These are phyloP conservation scores for Pharus latifolius DNA, from an alignment of 176 grass and related monocot genomes.

Conservation along the genomic window DNA sequence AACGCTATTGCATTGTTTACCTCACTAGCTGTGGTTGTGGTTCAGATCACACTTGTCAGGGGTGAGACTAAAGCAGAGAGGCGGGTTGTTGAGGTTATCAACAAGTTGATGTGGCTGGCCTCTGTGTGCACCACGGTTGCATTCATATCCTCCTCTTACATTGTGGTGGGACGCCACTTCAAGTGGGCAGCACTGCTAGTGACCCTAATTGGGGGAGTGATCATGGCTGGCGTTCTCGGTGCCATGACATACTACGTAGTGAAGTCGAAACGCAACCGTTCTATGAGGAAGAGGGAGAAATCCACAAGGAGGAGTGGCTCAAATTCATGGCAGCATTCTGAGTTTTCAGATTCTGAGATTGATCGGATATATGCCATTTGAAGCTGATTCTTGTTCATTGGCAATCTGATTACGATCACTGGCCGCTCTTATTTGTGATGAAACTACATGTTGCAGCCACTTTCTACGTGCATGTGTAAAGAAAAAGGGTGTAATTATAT, in stretches of 20 bases:
- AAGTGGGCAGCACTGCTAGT: conserved; percentile 84
- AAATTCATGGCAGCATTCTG: conserved; percentile 73
- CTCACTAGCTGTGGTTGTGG: conserved; percentile 88
- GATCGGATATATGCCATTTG: conserved; percentile 93
- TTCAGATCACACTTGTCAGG: conserved; percentile 90
- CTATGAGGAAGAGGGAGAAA: conserved; percentile 61
- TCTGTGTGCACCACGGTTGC: conserved; percentile 89
- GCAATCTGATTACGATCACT: no score
- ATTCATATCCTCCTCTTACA: conserved; percentile 91
- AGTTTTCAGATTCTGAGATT: conserved; percentile 69
- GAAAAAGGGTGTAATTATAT: no score
- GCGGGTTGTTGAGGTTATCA: conserved; percentile 73
- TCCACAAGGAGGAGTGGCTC: conserved; percentile 64
- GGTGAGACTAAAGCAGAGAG: conserved; percentile 89
- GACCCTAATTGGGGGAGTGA: conserved; percentile 70
- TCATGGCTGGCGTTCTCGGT: conserved; percentile 83
- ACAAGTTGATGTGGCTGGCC: conserved; percentile 98
- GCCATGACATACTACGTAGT: conserved; percentile 97
- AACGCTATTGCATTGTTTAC: conserved; percentile 88
- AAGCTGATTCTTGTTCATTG: neutral
- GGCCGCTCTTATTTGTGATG: no score
- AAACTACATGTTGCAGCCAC: no score
- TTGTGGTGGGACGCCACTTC: conserved; percentile 65
- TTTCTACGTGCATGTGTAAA: no score
- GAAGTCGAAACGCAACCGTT: conserved; percentile 65